Conservation (phyloP, 163 green algal species). For the Trebouxia gelatinosa region DNA sequence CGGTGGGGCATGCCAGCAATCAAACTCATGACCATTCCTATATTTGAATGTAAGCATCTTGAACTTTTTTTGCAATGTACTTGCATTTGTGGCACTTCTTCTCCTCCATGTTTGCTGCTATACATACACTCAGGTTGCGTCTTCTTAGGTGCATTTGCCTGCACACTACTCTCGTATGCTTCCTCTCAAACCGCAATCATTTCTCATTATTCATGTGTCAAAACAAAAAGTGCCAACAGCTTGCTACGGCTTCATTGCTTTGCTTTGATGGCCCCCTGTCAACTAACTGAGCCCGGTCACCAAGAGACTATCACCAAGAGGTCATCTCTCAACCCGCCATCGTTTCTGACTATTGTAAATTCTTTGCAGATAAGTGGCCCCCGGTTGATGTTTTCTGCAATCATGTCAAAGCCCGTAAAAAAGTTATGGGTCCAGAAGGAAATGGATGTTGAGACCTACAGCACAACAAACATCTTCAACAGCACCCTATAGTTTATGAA, state of each 20-base stretch:
- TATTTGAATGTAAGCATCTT: no score
- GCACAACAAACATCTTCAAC: conserved; percentile 14
- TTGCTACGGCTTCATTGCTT: conserved; percentile 22
- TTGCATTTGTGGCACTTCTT: conserved; percentile 16
- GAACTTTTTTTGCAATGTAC: no score
- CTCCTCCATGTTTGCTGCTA: conserved; percentile 13
- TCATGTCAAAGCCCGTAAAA: conserved; percentile 16
- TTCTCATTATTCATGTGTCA: conserved; percentile 6
- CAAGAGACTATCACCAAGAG: conserved; percentile 18
- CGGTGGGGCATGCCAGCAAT: no score
- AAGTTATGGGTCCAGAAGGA: conserved; percentile 7
- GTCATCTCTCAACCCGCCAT: conserved; percentile 17
- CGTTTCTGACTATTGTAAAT: neutral
- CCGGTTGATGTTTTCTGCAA: conserved; percentile 21
- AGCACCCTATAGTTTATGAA: conserved; percentile 16
- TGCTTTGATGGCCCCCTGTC: conserved; percentile 4
- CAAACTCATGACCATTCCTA: no score
- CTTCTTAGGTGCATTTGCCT: conserved; percentile 20
- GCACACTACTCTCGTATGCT: conserved; percentile 16
- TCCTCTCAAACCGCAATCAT: conserved; percentile 17
- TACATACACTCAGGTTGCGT: conserved; percentile 12
- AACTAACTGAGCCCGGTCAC: conserved; percentile 10
- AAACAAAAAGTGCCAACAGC: conserved; percentile 11
- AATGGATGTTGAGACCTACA: conserved; percentile 17
- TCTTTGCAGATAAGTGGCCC: conserved; percentile 3